Evolutionary conservation across 2,329 filamentous ascomycete genomes (phyloP).

Genomic region (Leptoxyphium fumago): DNA sequence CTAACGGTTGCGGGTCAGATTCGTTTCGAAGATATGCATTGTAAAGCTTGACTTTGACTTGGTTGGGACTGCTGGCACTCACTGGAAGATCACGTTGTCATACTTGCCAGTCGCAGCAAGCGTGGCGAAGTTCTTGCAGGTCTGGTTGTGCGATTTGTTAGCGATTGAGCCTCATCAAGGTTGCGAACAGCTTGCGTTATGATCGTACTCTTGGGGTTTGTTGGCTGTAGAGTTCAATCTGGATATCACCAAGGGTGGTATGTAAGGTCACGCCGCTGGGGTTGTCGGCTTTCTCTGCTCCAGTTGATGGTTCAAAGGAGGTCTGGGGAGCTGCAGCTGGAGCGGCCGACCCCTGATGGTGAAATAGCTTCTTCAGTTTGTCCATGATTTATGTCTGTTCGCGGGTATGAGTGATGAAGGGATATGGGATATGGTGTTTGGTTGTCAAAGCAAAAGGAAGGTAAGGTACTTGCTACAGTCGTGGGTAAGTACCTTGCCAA

Average conservation of each 20-base stretch:
- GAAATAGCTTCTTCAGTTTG: constrained; percentile 12
- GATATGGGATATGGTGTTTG: too few relatives aligned
- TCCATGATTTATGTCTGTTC: constrained; percentile 5
- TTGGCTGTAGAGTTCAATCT: constrained; percentile 16
- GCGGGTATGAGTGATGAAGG: too few relatives aligned
- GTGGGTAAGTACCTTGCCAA: too few relatives aligned
- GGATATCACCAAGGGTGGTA: constrained; percentile 21
- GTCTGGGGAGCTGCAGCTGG: constrained; percentile 5
- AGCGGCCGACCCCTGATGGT: constrained; percentile 4
- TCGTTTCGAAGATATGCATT: neutral
- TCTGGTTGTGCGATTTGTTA: constrained; percentile 7
- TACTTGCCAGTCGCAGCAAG: constrained; percentile 20
- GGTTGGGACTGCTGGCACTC: neutral
- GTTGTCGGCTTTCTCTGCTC: constrained; percentile 4
- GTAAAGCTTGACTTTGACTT: too few relatives aligned
- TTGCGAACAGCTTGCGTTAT: neutral
- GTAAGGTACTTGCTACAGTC: too few relatives aligned
- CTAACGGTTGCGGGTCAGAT: neutral
- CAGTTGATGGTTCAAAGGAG: neutral
- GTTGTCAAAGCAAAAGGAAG: too few relatives aligned
- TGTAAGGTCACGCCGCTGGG: constrained; percentile 17
- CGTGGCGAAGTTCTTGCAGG: constrained; percentile 21
- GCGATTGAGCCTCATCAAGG: neutral
- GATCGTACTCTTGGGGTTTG: constrained; percentile 18
- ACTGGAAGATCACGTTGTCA: constrained; percentile 22